A percentile compares a stretch with the other conserved stretches of the same genome.
Conservation (phyloP, 2,329 filamentous ascomycete genomes). For the Colletotrichum truncatum region DNA sequence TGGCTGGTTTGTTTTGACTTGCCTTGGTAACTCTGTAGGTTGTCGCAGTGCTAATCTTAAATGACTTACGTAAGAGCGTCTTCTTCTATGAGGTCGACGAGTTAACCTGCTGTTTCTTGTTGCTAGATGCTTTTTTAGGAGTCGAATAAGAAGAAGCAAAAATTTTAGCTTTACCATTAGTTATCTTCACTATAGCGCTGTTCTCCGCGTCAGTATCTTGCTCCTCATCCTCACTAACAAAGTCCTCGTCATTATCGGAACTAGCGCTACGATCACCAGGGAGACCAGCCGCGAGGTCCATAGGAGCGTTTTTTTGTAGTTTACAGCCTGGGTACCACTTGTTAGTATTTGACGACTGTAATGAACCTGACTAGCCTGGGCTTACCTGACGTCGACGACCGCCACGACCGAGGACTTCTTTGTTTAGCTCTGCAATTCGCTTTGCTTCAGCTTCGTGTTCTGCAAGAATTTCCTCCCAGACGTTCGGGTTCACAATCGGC, state of each 20-base stretch:
- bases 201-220: constrained; percentile 32
- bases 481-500: constrained; percentile 67
- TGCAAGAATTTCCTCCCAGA: constrained; percentile 90
- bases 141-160: constrained; percentile 17
- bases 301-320: constrained; percentile 37
- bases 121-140: neutral
- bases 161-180: constrained; percentile 27
- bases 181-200: neutral
- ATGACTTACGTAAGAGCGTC: neutral
- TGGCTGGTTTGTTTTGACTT: too few relatives aligned
- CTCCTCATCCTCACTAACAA: constrained; percentile 36
- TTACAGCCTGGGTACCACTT: constrained; percentile 36
- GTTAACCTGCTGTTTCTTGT: constrained; percentile 28
- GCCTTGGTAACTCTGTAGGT: neutral
- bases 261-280: constrained; percentile 21
- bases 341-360: neutral
- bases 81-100: constrained; percentile 20
- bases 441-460: constrained; percentile 68
- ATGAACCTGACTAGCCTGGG: neutral
- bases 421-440: constrained; percentile 73
- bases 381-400: constrained; percentile 73
- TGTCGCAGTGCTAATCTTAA: neutral
- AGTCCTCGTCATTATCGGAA: constrained; percentile 38
- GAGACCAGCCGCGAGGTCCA: constrained; percentile 25
- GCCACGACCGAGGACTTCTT: constrained; percentile 85